Conservation (phyloP, 2,329 filamentous ascomycete genomes). For the Penicillium crustosum region DNA sequence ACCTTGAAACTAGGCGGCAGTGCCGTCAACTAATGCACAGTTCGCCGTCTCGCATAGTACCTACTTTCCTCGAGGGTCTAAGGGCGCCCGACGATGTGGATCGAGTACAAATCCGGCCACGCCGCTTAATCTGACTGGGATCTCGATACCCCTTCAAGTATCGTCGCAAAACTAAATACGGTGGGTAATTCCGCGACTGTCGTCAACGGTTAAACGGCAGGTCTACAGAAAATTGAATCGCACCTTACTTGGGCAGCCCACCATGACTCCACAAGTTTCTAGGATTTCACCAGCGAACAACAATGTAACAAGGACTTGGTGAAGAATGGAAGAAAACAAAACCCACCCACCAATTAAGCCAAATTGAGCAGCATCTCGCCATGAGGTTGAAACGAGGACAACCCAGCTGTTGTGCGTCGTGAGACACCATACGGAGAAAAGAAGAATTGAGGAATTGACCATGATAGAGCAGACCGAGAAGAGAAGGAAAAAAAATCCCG, state of each 20-base stretch:
- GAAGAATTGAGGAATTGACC: background rate
- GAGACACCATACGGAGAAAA: background rate
- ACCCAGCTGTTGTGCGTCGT: background rate
- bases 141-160: constrained; percentile 9
- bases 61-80: constrained; percentile 21
- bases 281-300: background rate
- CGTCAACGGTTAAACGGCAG: constrained; percentile 16
- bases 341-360: background rate
- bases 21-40: constrained; percentile 22
- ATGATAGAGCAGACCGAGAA: background rate
- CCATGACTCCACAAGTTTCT: background rate
- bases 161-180: constrained; percentile 6
- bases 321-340: background rate
- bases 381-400: background rate
- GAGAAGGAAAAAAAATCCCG: background rate
- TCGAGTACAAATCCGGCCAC: constrained; percentile 17
- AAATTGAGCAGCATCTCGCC: background rate
- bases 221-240: constrained; percentile 10
- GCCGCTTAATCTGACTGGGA: constrained; percentile 10
- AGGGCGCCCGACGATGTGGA: constrained; percentile 27
- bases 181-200: background rate
- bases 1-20: constrained; percentile 20
- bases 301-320: background rate
- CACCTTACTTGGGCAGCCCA: background rate
- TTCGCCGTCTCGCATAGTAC: constrained; percentile 21